Percentiles rank a stretch among this genome's conserved stretches.
phyloP scores from a whole-genome alignment of 1,284 basidiomycete species.

The Trichosporon asahii region DNA sequence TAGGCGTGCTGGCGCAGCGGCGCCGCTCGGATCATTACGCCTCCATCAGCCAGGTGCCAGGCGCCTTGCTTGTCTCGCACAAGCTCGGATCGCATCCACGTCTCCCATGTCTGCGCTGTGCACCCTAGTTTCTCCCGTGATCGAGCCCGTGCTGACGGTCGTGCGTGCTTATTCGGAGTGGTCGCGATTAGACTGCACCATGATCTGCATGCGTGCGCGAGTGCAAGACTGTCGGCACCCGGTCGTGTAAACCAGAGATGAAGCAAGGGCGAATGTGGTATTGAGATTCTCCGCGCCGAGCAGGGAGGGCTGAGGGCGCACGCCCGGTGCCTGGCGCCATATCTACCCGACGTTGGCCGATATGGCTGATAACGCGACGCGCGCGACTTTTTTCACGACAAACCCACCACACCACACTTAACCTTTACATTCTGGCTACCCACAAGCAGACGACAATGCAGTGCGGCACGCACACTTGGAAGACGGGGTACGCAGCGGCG shows the following conservation, averaged over 20 bases:
- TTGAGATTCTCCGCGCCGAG: background rate
- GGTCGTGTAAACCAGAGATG: background rate
- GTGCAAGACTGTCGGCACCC: too few relatives aligned
- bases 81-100: background rate
- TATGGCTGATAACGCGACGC: background rate
- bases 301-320: background rate
- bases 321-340: background rate
- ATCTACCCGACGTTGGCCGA: background rate
- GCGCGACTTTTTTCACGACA: background rate
- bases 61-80: background rate
- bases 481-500: background rate
- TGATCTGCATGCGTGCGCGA: too few relatives aligned
- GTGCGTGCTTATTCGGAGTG: background rate
- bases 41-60: background rate
- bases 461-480: background rate
- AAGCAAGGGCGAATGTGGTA: background rate
- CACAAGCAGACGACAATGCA: background rate
- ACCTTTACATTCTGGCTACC: background rate
- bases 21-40: slow-evolving; percentile 1
- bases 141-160: background rate
- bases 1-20: background rate
- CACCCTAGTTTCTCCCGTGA: background rate
- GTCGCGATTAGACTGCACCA: too few relatives aligned
- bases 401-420: background rate
- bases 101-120: background rate